Evolutionary conservation across 2,329 filamentous ascomycete genomes (phyloP), one percentile per base, ranked within the genome.

Genomic region (Epichloe baconii): DNA sequence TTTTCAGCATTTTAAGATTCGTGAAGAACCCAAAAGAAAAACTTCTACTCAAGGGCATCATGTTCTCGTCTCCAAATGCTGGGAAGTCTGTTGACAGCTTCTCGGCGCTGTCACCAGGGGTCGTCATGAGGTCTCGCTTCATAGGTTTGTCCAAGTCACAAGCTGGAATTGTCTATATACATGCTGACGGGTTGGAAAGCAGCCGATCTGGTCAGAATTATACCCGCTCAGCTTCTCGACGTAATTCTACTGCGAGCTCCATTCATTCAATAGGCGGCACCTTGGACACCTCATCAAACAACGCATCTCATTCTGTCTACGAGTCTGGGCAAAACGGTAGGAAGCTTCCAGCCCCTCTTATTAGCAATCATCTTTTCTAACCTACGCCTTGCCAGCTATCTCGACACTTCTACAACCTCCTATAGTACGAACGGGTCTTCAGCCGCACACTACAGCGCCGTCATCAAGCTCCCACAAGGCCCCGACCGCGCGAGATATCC

Each of bases 321-420:
- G 89, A 95, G 67, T 80, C 82, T n/a, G 82, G 84, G 11, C 86
- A 90, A 60, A 96, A 95, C 78, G 89, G 84, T 86, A 66, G 23
- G 51, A 17, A 23, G 11, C 36, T 40, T 21, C n/a, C 17, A 26
- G 4, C 41, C 15, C 21, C 46, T 41, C 12, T 3, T 17, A 37
- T 7, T 15, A 34, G 23, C 14, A n/a, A 26, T 19, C 10, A 11
- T 45, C 35, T 34, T 41, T 5, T 45, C 48, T 50, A 35, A 50
- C 12, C 3, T 8, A 35, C 8, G 11, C 17, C 7, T 21, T 19
- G 21, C 4, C 46, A 88, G 86, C 93, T 55, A 97, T 97, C 59
- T 95, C 90, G 8, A 95, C 88, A 1, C 77, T 97, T n/a, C 78
- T 97, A 4, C 87, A 95, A 62, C 85, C 88, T 31, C 88, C 91